Evolutionary conservation across 768 basidiomycete species (phyloP), one percentile per base, ranked within the genome.

Genomic region (Lactifluus volemus): DNA sequence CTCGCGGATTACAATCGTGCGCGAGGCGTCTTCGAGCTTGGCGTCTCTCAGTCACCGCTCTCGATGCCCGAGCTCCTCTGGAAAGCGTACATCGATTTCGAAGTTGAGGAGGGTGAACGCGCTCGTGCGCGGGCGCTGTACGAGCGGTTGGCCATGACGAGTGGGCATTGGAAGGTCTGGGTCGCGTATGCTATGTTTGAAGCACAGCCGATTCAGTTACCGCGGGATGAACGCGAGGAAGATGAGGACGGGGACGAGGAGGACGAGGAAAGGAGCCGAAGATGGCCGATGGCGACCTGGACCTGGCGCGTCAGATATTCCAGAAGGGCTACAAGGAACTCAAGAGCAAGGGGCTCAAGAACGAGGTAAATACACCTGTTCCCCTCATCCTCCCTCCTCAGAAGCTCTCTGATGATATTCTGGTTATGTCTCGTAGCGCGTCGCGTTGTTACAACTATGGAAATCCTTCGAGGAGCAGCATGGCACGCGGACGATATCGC

Each of bases 61-160:
- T 92, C 94, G 52, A 96, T 96, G 93, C 96, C 96, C 2, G 96
- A 98, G 71, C 75, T 93, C 6, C 76, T 94, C 9, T 92, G 90
- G 90, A 94, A 96, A 71, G 90, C 92, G 5, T 98, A 92, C 73
- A 91, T 98, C 74, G 96, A 98, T 73, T 97, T 97, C 67, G 96
- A 98, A 74, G 84, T 87, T 59, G 89, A 91, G 61, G 93, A 97
- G 72, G 93, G 93, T 67, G 94, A 98, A 65, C 84, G 92, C 44
- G 89, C 89, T 59, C 80, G 83, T 15, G 88, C 90, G 1, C 79
- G 96, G n/a, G 78, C 79, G 6, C 71, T 98, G 44, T 98, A 97
- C 71, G 95, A 98, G 74, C 83, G 94, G 19, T 80, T 98, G 19
- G 79, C 97, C 51, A 75, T 82, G 36, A 77, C 89, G 52, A 96